phyloP scores from a whole-genome alignment of 2,329 filamentous ascomycete species.

The Didymella keratinophila region DNA sequence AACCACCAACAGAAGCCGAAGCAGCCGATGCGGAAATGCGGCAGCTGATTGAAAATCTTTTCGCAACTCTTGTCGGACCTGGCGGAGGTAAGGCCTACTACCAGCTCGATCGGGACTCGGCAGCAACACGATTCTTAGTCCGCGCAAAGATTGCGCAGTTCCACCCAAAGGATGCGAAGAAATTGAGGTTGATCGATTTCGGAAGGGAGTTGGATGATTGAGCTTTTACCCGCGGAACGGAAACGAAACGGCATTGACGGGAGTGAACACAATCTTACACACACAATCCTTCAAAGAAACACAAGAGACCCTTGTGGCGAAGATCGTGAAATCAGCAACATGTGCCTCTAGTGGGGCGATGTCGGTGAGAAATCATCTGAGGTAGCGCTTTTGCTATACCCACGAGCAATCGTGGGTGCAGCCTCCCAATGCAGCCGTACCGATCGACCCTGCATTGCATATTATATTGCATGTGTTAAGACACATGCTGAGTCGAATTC shows the following conservation, averaged over 20 bases:
- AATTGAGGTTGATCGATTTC: slow-evolving; percentile 63
- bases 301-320: not conserved
- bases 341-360: not conserved
- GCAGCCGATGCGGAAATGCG: slow-evolving; percentile 58
- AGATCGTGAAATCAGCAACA: not conserved
- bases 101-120: slow-evolving; percentile 59
- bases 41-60: slow-evolving; percentile 56
- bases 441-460: not conserved
- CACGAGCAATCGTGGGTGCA: not conserved
- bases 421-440: not conserved
- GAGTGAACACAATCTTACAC: not conserved
- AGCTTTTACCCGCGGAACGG: slow-evolving; percentile 8
- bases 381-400: slow-evolving; percentile 1
- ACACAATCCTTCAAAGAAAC: not conserved
- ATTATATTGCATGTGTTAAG: not conserved
- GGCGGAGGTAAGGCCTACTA: slow-evolving; percentile 56
- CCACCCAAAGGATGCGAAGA: slow-evolving; percentile 62
- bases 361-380: not conserved
- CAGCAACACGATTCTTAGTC: slow-evolving; percentile 62
- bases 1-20: slow-evolving; percentile 55
- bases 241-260: not conserved
- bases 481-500: not conserved
- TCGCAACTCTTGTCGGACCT: slow-evolving; percentile 52
- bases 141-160: slow-evolving; percentile 64
- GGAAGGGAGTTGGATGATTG: slow-evolving; percentile 52